These are phyloP conservation scores for Botrytis fragariae DNA, from an alignment of 2,329 filamentous ascomycete genomes.

Conservation along the genomic window DNA sequence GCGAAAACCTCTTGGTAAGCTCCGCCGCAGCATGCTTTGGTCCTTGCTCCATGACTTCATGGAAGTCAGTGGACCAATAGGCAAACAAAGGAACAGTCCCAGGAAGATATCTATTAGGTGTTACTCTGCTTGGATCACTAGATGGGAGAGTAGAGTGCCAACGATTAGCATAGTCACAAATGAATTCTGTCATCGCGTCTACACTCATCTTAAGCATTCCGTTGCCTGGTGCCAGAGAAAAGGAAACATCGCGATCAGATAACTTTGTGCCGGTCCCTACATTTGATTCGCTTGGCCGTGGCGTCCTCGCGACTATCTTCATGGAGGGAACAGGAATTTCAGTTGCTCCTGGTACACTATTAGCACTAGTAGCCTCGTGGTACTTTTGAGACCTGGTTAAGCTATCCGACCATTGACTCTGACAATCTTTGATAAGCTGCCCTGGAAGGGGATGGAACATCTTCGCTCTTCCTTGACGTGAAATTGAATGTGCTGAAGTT, in stretches of 20 bases:
- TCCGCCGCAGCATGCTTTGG: not conserved
- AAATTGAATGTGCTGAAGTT: constrained; percentile 5
- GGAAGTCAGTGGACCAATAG: not conserved
- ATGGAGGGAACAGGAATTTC: not conserved
- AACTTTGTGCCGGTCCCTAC: not conserved
- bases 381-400: not conserved
- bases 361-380: not conserved
- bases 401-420: not conserved
- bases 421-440: not conserved
- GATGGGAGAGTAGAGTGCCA: constrained; percentile 7
- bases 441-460: not conserved
- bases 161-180: constrained; percentile 16
- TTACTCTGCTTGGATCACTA: not conserved
- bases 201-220: not conserved
- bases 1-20: not conserved
- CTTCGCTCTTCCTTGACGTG: constrained; percentile 1
- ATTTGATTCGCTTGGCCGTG: constrained; percentile 2
- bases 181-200: constrained; percentile 1
- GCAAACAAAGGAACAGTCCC: not conserved
- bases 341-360: not conserved
- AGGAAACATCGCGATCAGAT: not conserved
- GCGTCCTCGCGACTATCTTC: not conserved
- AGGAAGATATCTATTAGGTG: constrained; percentile 1
- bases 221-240: not conserved
- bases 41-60: not conserved